Base-by-base conservation (phyloP, 441 rosid genomes). In the Mallotus repandus region DNA sequence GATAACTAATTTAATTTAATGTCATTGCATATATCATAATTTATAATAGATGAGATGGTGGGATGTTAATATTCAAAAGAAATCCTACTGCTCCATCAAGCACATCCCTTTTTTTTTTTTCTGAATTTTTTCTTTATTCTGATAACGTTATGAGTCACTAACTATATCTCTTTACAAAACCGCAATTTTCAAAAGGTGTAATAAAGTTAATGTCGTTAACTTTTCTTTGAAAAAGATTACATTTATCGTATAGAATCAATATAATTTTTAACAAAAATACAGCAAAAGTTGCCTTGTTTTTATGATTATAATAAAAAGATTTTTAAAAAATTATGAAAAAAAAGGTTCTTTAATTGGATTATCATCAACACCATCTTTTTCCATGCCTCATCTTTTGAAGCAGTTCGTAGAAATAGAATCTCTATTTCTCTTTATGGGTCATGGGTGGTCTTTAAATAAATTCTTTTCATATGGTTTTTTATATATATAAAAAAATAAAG, bases 321-420 rank as follows among this genome's bases (percentile, higher is more conserved):
- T 25, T 25, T 43, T 43, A 43, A 43, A 43, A 43, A 43, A 43
- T 29, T 29, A 43, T 6, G 46, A 43, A 43, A 43, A 43, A 43
- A 43, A 43, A 5, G 7, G 8, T 43, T 43, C 10, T 43, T 9
- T 43, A 4, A 43, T 43, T 43, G 7, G 9, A 5, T 5, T 43
- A 43, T 43, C 10, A 9, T 5, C 7, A 21, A 65, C 5, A 9
- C 19, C 13, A 5, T 25, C 4, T 12, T 62, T 68, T 68, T 29
- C 21, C 43, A 58, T 74, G 78, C 75, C 70, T 49, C 76, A 56
- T 61, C 74, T 75, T 59, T 59, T 66, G 79, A 72, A 68, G 82
- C 82, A 72, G 46, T 68, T 75, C 48, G 62, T 19, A n/a, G 61
- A 5, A 9, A 25, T 25, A 25, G 32, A 29, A 29, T 18, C 25